phyloP scores from a whole-genome alignment of 2,329 filamentous ascomycete genomes.

The Thelonectria rubi region DNA sequence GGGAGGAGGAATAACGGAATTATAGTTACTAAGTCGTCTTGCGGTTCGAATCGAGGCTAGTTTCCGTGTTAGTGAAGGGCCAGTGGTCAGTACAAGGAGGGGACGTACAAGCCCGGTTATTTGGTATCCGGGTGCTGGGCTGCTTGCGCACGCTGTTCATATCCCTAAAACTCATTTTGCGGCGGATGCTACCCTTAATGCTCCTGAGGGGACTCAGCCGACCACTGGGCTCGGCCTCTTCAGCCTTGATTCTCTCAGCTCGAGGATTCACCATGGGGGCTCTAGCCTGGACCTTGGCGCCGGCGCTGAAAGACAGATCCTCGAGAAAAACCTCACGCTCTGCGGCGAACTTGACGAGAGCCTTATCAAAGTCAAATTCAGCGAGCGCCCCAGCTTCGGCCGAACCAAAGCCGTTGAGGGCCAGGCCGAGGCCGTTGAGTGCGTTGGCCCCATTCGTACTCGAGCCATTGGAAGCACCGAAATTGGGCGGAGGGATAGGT shows the following conservation, averaged over 20 bases:
- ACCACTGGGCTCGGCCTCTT: constrained; percentile 67
- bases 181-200: constrained; percentile 85
- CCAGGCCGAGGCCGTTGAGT: constrained; percentile 46
- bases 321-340: constrained; percentile 94
- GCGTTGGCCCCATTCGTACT: constrained; percentile 38
- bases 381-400: constrained; percentile 51
- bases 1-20: constrained; percentile 93
- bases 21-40: constrained; percentile 93
- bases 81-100: constrained; percentile 18
- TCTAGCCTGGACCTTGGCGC: constrained; percentile 75
- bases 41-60: constrained; percentile 76
- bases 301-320: constrained; percentile 88
- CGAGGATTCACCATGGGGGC: constrained; percentile 80
- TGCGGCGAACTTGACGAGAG: constrained; percentile 92
- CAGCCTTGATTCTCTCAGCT: constrained; percentile 81
- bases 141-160: constrained; percentile 96
- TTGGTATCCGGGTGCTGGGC: constrained; percentile 73
- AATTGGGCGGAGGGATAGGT: constrained; percentile 48
- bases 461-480: constrained; percentile 38
- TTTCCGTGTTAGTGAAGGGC: constrained; percentile 41
- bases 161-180: constrained; percentile 91
- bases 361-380: constrained; percentile 93
- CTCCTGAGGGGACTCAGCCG: constrained; percentile 65
- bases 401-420: constrained; percentile 44
- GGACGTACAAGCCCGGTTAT: constrained; percentile 54